Evolutionary conservation across 208 protist genomes (phyloP).

Genomic region (Blechomonas ayalai): DNA sequence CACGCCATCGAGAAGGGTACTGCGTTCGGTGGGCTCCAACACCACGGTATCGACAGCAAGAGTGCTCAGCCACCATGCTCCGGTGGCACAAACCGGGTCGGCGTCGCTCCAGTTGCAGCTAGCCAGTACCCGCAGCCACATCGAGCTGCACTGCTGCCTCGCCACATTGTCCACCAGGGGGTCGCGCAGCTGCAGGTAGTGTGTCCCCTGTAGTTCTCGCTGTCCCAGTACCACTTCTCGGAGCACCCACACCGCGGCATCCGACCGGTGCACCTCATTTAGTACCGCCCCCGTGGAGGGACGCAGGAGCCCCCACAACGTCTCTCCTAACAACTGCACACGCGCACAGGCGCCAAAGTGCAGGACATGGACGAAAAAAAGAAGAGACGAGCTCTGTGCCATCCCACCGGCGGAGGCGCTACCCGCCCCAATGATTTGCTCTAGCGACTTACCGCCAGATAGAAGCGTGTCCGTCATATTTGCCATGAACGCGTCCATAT

Average conservation of each 20-base stretch:
- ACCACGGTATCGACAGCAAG: constrained; percentile 39
- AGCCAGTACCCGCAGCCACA: constrained; percentile 44
- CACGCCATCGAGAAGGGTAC: constrained; percentile 31
- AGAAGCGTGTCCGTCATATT: constrained; percentile 10
- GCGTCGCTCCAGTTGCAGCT: constrained; percentile 32
- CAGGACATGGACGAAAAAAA: constrained; percentile 10
- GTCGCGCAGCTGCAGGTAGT: constrained; percentile 15
- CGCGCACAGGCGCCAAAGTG: constrained; percentile 12
- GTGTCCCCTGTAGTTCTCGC: constrained; percentile 4
- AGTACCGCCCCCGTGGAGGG: constrained; percentile 13
- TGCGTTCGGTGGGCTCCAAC: constrained; percentile 18
- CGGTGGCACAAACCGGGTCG: constrained; percentile 3
- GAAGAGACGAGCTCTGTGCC: not conserved
- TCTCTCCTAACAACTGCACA: constrained; percentile 20
- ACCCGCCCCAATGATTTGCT: constrained; percentile 8
- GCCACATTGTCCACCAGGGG: constrained; percentile 31
- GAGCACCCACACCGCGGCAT: constrained; percentile 49
- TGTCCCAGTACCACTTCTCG: constrained; percentile 31
- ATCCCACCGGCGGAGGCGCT: not conserved
- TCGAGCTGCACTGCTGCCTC: constrained; percentile 24
- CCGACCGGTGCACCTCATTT: constrained; percentile 10
- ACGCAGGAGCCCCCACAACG: constrained; percentile 31
- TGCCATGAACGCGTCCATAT: constrained; percentile 15
- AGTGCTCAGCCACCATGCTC: constrained; percentile 56
- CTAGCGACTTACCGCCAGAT: constrained; percentile 5